Percentiles rank a stretch among this genome's conserved stretches.
These are phyloP conservation scores for Irpex sp. DNA, from an alignment of 1,284 basidiomycete genomes.

Conservation along the genomic window DNA sequence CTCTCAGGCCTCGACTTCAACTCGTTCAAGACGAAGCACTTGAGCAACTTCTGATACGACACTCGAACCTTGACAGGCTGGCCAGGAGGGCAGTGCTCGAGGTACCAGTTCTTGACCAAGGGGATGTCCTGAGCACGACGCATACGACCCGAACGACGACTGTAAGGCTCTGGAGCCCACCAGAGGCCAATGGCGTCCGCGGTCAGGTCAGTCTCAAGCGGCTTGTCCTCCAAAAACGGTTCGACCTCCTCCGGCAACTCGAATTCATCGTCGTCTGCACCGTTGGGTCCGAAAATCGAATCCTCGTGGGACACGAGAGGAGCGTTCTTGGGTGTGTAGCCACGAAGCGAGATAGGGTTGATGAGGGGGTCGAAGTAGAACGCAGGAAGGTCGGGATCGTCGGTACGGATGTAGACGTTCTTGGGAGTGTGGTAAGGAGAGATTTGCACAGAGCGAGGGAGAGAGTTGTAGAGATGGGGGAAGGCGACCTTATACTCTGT, in stretches of 20 bases:
- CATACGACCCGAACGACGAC: slow-evolving; percentile 88
- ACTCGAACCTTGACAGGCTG: slow-evolving; percentile 98
- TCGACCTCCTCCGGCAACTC: slow-evolving; percentile 78
- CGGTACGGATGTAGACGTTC: slow-evolving; percentile 98
- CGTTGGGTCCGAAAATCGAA: slow-evolving; percentile 83
- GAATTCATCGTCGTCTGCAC: slow-evolving; percentile 85
- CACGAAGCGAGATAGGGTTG: slow-evolving; percentile 91
- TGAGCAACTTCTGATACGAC: slow-evolving; percentile 98
- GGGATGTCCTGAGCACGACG: slow-evolving; percentile 94
- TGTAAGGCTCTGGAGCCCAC: slow-evolving; percentile 99
- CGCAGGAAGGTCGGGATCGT: slow-evolving; percentile 98
- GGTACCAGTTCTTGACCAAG: slow-evolving; percentile 95
- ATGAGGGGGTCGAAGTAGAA: slow-evolving; percentile 99
- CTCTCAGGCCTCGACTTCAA: slow-evolving; percentile 88
- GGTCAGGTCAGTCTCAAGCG: slow-evolving; percentile 88
- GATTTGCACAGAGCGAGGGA: slow-evolving; percentile 93
- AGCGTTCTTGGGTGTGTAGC: slow-evolving; percentile 79
- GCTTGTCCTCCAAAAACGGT: slow-evolving; percentile 83
- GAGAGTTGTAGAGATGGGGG: slow-evolving; percentile 98
- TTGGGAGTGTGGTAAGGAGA: slow-evolving; percentile 93
- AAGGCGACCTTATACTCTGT: slow-evolving; percentile 99
- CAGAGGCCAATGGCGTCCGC: slow-evolving; percentile 97
- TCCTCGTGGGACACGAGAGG: slow-evolving; percentile 89
- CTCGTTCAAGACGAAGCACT: slow-evolving; percentile 95
- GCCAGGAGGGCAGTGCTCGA: slow-evolving; percentile 96